These are phyloP conservation scores for Boletus bicolor DNA, from an alignment of 768 basidiomycete species.

Conservation along the genomic window DNA sequence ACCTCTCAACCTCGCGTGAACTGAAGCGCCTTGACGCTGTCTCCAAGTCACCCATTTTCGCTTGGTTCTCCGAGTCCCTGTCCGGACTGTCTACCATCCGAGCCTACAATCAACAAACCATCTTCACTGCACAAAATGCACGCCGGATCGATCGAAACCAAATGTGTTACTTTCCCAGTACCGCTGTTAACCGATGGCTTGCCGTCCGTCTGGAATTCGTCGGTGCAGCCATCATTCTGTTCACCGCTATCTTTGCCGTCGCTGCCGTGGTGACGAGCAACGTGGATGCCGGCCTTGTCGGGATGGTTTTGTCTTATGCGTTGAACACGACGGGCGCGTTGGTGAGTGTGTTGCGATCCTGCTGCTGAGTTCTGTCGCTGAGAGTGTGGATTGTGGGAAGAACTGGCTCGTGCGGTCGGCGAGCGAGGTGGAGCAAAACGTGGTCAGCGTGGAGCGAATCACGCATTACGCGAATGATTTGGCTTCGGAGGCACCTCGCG, in stretches of 20 bases:
- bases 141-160: slow-evolving; percentile 83
- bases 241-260: slow-evolving; percentile 65
- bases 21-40: slow-evolving; percentile 87
- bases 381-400: slow-evolving; percentile 31
- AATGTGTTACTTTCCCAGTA: slow-evolving; percentile 70
- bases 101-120: slow-evolving; percentile 66
- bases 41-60: slow-evolving; percentile 88
- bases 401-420: slow-evolving; percentile 82
- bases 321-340: slow-evolving; percentile 79
- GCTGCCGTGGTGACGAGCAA: slow-evolving; percentile 68
- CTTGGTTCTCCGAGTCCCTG: slow-evolving; percentile 78
- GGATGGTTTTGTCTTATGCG: slow-evolving; percentile 81
- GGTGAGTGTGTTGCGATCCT: slow-evolving; percentile 41
- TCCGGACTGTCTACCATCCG: slow-evolving; percentile 81
- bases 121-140: slow-evolving; percentile 68
- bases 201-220: slow-evolving; percentile 82
- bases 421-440: slow-evolving; percentile 87
- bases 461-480: slow-evolving; percentile 72
- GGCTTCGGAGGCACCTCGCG: slow-evolving; percentile 68
- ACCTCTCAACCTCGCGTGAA: slow-evolving; percentile 82
- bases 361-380: not conserved
- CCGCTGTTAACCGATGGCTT: slow-evolving; percentile 80
- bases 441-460: slow-evolving; percentile 87
- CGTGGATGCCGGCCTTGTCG: slow-evolving; percentile 86
- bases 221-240: slow-evolving; percentile 75